A percentile compares a stretch with the other conserved stretches of the same genome.
Evolutionary conservation across 2,329 filamentous ascomycete genomes (phyloP).

Genomic region (Diaporthe humulicola): DNA sequence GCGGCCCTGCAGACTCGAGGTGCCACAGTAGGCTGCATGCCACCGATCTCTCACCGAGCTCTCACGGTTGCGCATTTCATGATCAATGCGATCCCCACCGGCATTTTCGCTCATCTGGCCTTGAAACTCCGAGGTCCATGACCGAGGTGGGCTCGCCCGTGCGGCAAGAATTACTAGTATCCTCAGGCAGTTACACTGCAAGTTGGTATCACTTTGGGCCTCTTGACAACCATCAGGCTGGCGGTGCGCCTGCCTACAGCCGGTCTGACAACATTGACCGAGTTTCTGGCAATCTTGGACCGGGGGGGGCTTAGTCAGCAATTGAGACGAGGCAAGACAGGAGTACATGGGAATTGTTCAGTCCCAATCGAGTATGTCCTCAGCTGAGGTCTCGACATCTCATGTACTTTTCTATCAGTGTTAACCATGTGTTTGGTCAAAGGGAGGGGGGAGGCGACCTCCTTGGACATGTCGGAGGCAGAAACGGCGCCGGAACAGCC

Average conservation of each 20-base stretch:
- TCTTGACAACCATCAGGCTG: neutral
- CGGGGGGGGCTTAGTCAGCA: neutral
- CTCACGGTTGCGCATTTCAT: neutral
- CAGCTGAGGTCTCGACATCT: neutral
- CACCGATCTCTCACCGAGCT: neutral
- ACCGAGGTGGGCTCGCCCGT: neutral
- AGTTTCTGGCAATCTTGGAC: neutral
- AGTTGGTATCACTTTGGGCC: neutral
- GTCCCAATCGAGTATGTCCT: neutral
- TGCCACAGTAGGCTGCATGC: neutral
- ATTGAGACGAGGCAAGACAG: neutral
- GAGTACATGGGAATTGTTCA: neutral
- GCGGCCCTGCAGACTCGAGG: neutral
- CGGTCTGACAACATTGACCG: neutral
- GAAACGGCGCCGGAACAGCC: neutral
- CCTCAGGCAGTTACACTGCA: neutral
- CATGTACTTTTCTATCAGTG: neutral
- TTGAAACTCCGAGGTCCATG: neutral
- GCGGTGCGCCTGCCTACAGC: too few relatives aligned
- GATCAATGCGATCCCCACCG: neutral
- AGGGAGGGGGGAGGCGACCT: too few relatives aligned
- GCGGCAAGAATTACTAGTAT: neutral
- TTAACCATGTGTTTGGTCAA: neutral
- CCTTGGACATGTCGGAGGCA: neutral
- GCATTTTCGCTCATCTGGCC: neutral